phyloP scores from a whole-genome alignment of 345 rosid genomes.

The Salix brachista region DNA sequence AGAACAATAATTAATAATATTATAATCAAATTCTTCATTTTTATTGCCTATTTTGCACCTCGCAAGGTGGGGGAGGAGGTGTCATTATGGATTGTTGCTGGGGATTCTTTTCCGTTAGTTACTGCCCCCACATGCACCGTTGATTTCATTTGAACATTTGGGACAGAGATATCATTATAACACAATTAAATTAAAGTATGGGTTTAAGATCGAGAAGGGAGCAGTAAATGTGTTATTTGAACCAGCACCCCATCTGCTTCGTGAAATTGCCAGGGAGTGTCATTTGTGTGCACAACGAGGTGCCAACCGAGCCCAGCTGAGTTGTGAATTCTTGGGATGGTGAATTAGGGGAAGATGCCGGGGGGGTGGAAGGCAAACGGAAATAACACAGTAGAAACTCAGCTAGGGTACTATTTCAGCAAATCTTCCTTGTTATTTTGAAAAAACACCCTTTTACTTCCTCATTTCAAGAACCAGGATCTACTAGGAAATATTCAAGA shows the following conservation, averaged over 20 bases:
- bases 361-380: not conserved
- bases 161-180: not conserved
- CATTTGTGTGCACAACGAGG: not conserved
- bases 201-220: not conserved
- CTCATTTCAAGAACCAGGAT: conserved; percentile 49
- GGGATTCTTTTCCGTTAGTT: not conserved
- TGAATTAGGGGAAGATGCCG: not conserved
- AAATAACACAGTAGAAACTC: no score
- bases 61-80: not conserved
- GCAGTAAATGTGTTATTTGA: not conserved
- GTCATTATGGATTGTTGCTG: not conserved
- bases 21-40: not conserved
- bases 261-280: not conserved
- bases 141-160: not conserved
- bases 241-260: not conserved
- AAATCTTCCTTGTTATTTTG: no score
- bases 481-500: conserved; percentile 28
- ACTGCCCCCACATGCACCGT: not conserved
- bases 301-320: not conserved
- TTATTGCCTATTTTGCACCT: not conserved
- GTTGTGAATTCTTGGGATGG: not conserved
- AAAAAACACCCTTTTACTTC: not conserved
- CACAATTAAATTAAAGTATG: not conserved
- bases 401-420: not conserved
- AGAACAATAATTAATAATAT: not conserved